Evolutionary conservation across 2,329 filamentous ascomycete species (phyloP).

Genomic region (Aspergillus brunneoviolaceus): DNA sequence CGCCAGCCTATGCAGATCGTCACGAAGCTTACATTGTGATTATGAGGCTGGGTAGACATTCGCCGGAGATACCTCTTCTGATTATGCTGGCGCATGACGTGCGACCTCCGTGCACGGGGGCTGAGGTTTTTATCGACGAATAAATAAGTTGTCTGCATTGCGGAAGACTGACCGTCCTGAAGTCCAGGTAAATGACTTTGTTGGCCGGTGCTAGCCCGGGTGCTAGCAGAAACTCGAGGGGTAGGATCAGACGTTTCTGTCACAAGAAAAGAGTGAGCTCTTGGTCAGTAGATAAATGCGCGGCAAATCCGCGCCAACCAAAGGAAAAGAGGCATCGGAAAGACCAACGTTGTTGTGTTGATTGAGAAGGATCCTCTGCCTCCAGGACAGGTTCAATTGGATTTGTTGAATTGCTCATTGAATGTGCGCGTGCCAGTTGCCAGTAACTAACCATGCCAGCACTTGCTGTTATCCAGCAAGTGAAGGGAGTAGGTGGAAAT

Average conservation of each 20-base stretch:
- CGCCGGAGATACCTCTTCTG: conserved; percentile 40
- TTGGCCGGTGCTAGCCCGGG: conserved; percentile 25
- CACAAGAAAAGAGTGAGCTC: conserved; percentile 12
- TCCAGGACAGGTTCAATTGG: conserved; percentile 8
- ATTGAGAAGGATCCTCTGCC: conserved; percentile 11
- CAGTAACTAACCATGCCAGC: conserved; percentile 9
- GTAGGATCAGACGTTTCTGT: conserved; percentile 22
- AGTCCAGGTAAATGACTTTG: conserved; percentile 28
- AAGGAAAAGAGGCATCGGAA: neutral
- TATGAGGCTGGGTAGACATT: conserved; percentile 26
- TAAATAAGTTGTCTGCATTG: conserved; percentile 37
- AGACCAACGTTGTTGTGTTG: conserved; percentile 21
- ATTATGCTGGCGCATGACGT: conserved; percentile 48
- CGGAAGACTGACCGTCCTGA: conserved; percentile 19
- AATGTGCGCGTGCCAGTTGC: conserved; percentile 17
- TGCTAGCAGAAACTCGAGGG: conserved; percentile 16
- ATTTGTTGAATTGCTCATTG: conserved; percentile 18
- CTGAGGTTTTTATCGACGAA: conserved; percentile 44
- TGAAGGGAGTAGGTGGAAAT: conserved; percentile 4
- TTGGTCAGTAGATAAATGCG: neutral
- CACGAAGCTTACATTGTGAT: neutral
- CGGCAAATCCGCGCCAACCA: neutral
- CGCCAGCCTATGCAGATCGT: neutral
- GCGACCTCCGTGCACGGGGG: conserved; percentile 43
- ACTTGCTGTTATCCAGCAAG: neutral